Evolutionary conservation across 2,329 filamentous ascomycete genomes (phyloP).

Genomic region (Hymenoscyphus occultus): DNA sequence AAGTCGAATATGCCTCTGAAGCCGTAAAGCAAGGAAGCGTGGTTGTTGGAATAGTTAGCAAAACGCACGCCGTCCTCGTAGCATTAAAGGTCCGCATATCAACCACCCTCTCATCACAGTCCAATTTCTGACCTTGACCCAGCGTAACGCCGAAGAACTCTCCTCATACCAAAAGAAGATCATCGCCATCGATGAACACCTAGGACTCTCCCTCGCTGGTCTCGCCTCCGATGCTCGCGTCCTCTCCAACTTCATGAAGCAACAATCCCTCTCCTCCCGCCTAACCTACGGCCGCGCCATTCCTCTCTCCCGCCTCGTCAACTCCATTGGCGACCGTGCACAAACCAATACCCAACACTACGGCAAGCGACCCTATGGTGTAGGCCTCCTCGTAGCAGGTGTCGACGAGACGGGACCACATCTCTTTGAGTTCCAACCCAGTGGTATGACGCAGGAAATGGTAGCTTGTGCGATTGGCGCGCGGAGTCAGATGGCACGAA

Average conservation of each 20-base stretch:
- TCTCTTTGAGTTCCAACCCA: conserved; percentile 97
- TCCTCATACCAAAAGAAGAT: conserved; percentile 99
- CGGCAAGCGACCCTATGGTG: conserved; percentile 93
- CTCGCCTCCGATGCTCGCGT: conserved; percentile 97
- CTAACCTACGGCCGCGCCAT: conserved; percentile 95
- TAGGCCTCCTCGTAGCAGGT: conserved; percentile 87
- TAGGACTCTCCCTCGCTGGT: conserved; percentile 91
- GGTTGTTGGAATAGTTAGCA: conserved; percentile 94
- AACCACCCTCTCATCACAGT: conserved; percentile 10
- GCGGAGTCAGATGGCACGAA: conserved; percentile 94
- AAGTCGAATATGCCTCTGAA: conserved; percentile 98
- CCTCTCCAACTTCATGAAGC: conserved; percentile 99
- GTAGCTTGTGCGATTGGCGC: conserved; percentile 93
- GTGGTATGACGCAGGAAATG: conserved; percentile 96
- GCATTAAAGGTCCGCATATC: conserved; percentile 76
- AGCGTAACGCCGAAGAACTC: conserved; percentile 98
- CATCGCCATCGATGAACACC: conserved; percentile 92
- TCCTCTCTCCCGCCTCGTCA: conserved; percentile 82
- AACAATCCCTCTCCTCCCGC: conserved; percentile 92
- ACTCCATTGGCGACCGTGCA: conserved; percentile 91
- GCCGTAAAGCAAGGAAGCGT: conserved; percentile 99
- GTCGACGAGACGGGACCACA: conserved; percentile 93
- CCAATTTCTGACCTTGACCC: conserved; percentile 12
- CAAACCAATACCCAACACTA: conserved; percentile 98
- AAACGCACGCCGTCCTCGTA: conserved; percentile 93